Evolutionary conservation across 148 eudicot genomes (phyloP), one percentile per base, ranked within the genome.

Genomic region (Rhododendron ferrugineum): DNA sequence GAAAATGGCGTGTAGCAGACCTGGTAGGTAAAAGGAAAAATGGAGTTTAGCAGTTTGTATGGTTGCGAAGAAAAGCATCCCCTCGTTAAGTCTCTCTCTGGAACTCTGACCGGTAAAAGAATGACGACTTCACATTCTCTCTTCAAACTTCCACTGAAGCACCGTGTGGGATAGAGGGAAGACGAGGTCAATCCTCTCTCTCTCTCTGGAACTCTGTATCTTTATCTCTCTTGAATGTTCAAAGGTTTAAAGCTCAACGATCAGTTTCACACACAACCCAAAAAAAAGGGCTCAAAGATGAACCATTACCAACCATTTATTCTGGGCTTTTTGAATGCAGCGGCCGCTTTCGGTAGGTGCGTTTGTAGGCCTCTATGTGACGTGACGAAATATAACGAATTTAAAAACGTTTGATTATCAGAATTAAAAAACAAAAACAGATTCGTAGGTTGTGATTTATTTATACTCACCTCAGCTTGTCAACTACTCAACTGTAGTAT

Each of bases 41-140:
- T 62, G 82, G 70, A 46, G 62, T 82, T 40, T 78, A 62, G 58
- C 62, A 3, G 82, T 78, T 73, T 85, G 82, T 26, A 78, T 28
- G 76, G 82, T 62, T 23, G 64, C 75, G 46, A 78, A 78, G 82
- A 20, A 84, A 77, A 77, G 86, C 18, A 84, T 78, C 82, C 49
- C 11, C 32, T 9, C 0, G 15, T 44, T 56, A 44, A 80, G n/a
- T 26, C 47, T 30, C n/a, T 7, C 66, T 16, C 28, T 4, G 6
- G 0, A 50, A 50, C 81, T 52, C 72, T 84, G 80, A 84, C 85
- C 56, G 3, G 79, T 32, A 83, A 73, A 83, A 50, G 56, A 6
- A 32, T 20, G 85, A 73, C 70, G 47, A 50, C 70, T 14, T 23
- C 81, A 16, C n/a, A 3, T 52, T 84, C 85, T 16, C 37, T 68